A percentile compares a stretch with the other conserved stretches of the same genome.
phyloP scores from a whole-genome alignment of 768 basidiomycete species.

The Boletus pseudopeckii region DNA sequence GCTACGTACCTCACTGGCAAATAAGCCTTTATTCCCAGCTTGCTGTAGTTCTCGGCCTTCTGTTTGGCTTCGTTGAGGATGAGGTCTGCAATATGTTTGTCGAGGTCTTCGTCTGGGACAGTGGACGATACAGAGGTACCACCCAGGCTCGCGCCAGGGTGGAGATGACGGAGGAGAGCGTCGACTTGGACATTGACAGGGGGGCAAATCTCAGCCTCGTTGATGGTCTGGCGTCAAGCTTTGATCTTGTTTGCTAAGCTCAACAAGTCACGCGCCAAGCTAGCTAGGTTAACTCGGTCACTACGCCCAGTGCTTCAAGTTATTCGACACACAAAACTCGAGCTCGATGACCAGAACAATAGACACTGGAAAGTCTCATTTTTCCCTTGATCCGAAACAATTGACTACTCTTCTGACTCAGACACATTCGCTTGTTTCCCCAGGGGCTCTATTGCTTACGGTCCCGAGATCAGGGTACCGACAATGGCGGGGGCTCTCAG shows the following conservation, averaged over 20 bases:
- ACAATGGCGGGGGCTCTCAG: slow-evolving; percentile 1
- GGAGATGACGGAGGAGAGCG: slow-evolving; percentile 83
- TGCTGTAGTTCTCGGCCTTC: slow-evolving; percentile 76
- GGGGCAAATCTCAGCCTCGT: not conserved
- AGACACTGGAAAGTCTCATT: not conserved
- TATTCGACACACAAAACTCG: not conserved
- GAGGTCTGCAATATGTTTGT: slow-evolving; percentile 87
- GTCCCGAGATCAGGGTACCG: not conserved
- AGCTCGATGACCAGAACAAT: not conserved
- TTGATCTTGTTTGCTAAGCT: slow-evolving; percentile 10
- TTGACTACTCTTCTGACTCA: not conserved
- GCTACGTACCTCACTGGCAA: slow-evolving; percentile 51
- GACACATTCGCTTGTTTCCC: not conserved
- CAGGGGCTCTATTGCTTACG: not conserved
- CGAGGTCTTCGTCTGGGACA: slow-evolving; percentile 84
- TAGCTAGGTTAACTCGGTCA: not conserved
- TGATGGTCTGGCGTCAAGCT: too few relatives aligned
- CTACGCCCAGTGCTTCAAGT: not conserved
- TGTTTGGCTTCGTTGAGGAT: slow-evolving; percentile 91
- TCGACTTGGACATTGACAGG: slow-evolving; percentile 41
- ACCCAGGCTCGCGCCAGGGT: slow-evolving; percentile 74
- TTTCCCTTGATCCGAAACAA: not conserved
- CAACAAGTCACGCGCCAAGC: not conserved
- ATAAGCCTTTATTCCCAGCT: slow-evolving; percentile 78
- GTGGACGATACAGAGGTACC: slow-evolving; percentile 55